Evolutionary conservation across 2,329 filamentous ascomycete species (phyloP), one percentile per base, ranked within the genome.

Genomic region (Tolypocladium paradoxum): DNA sequence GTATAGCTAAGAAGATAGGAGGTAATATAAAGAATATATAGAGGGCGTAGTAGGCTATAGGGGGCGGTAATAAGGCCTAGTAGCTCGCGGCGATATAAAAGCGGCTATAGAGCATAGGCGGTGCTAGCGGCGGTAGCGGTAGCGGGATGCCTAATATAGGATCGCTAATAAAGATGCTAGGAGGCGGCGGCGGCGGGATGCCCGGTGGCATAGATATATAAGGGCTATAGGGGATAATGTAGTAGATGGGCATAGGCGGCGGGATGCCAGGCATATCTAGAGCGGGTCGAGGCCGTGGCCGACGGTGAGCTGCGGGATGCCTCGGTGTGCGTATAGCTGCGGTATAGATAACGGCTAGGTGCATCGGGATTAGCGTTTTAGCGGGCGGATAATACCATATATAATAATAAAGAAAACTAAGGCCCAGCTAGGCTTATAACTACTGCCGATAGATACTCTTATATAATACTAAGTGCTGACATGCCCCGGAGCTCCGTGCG

Each of bases 1-100:
- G 89, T 54, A 96, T 99, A 90, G 93, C 93, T 48, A 99, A 97
- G 84, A 95, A 93, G 75, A 95, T 97, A 83, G 92, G 93, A 54
- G 91, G 91, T 38, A 91, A 89, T 68, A 95, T 96, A 87, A 93
- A 93, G 74, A 95, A 96, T 67, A 95, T 97, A 86, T 89, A 96
- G 69, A 84, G 87, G 51, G 90, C 90, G 0, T 91, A 97, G 70
- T 86, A 87, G 52, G 89, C 88, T 58, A 90, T 96, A 84, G 88
- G 86, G 29, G 90, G 91, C 46, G 88, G 85, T 31, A 96, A 96
- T 72, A 91, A 93, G 70, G 82, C 89, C 35, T 89, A 96, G 67
- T 92, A 97, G 70, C 81, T 97, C 73, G 91, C 91, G 0, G 92
- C 93, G 2, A 95, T 97, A 90, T 93, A 97, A 74, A 96, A 96